Evolutionary conservation across 192 early-diverging fungal species (phyloP), one percentile per base, ranked within the genome.

Genomic region (Backusella parvicylindrica): DNA sequence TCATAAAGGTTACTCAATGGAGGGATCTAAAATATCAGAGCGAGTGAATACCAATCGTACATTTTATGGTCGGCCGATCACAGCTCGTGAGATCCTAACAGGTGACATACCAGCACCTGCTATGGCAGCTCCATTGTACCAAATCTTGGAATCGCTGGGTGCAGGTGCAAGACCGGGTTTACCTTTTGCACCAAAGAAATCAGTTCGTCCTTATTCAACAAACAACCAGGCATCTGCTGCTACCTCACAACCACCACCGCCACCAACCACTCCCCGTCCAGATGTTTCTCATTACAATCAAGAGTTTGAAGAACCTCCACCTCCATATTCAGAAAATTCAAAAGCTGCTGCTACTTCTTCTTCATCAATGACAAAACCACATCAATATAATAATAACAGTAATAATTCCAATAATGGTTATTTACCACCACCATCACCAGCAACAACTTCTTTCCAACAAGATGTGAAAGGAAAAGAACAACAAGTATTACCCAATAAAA

Each of bases 101-200:
- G 77, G 77, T 33, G 40, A 79, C 6, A 75, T 94, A 30, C 75
- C 88, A 6, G 89, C 92, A 37, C 93, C 95, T 12, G 88, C 89
- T 5, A 80, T 87, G 41, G 95, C 95, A 3, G 91, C 93, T 28
- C 77, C 82, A 26, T 81, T 96, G 23, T 95, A 95, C 74, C 74
- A 91, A 6, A 89, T 89, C 7, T 82, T 96, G 13, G 82, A 90
- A 56, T 21, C 60, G n/a, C 11, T 77, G 12, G 70, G 76, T 37
- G 76, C 76, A 21, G 75, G 70, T 16, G 33, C 70, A 16, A 9
- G 41, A 65, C 76, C 70, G 6, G 70, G 70, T 0, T 6, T 50
- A 28, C 43, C 63, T 0, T 70, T 75, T 72, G 75, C 71, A 26
- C 41, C 79, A 21, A 75, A 70, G 15, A 53, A 50, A 23, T 11